Conservation (phyloP, 2,329 filamentous ascomycete genomes). For the Elsinoe arachidis region DNA sequence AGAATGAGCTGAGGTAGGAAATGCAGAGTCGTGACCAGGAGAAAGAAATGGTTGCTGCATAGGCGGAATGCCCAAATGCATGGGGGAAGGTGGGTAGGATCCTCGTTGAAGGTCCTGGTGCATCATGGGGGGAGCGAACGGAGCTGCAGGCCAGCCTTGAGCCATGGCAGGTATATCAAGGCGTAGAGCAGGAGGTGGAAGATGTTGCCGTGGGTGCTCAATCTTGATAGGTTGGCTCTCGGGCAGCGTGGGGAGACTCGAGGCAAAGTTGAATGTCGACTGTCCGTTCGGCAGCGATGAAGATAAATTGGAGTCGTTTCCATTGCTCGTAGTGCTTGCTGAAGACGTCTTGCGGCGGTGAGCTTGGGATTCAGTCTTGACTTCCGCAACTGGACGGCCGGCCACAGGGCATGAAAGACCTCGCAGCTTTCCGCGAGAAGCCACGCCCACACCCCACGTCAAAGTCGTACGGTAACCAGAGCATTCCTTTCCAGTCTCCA, state of each 20-base stretch:
- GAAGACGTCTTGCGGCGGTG: slow-evolving; percentile 21
- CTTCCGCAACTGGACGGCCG: slow-evolving; percentile 13
- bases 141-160: not conserved
- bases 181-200: slow-evolving; percentile 4
- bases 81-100: slow-evolving; percentile 3
- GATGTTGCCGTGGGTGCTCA: slow-evolving; percentile 9
- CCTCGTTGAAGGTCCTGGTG: not conserved
- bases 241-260: slow-evolving; percentile 3
- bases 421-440: slow-evolving; percentile 87
- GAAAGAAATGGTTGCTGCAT: slow-evolving; percentile 11
- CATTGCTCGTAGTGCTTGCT: slow-evolving; percentile 6
- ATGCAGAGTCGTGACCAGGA: slow-evolving; percentile 6
- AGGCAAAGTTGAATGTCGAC: slow-evolving; percentile 7
- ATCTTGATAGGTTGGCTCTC: slow-evolving; percentile 13
- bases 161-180: slow-evolving; percentile 10
- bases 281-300: not conserved
- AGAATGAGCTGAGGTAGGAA: slow-evolving; percentile 11
- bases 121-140: not conserved
- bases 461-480: slow-evolving; percentile 94
- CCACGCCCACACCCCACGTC: slow-evolving; percentile 93
- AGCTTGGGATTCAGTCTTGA: slow-evolving; percentile 16
- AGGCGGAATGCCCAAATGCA: slow-evolving; percentile 6
- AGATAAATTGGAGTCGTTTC: slow-evolving; percentile 4
- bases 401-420: slow-evolving; percentile 67
- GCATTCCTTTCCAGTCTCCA: slow-evolving; percentile 85